Evolutionary conservation across 1,284 basidiomycete genomes (phyloP), one percentile per base, ranked within the genome.

Genomic region (Apiotrichum montevideense): DNA sequence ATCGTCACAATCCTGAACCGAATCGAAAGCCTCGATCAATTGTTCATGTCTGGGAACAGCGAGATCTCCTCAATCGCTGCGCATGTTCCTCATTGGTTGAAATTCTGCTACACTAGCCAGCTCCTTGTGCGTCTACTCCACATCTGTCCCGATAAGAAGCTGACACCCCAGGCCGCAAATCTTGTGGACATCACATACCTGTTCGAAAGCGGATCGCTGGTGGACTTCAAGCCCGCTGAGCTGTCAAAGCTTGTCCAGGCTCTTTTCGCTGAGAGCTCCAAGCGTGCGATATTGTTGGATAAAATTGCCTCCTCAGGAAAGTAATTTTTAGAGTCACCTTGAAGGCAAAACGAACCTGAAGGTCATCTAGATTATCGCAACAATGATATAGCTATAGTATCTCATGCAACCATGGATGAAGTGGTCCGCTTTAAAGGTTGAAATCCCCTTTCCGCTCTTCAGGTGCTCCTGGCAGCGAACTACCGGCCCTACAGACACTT

Each of bases 101-200:
- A 95, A 72, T 94, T 90, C 74, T 90, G 87, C 21, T 97, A 96
- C 75, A 80, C 95, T 1, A 88, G 88, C 2, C 92, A 96, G 72
- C 80, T 97, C 10, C 74, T 97, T 77, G 90, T 91, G 62, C 57
- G 87, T 80, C 2, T 0, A 14, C 7, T 57, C 46, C 7, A 15
- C 9, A 10, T 4, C 9, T 14, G 4, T 42, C 7, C 50, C 56
- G 32, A 59, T 39, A 21, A 21, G 21, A 21, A 21, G 21, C 21
- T 21, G 21, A 21, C 21, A 21, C 21, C 3, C 4, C 35, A 62
- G 58, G 41, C 42, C 74, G 92, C 90, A 1, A 90, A 88, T n/a
- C 84, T 97, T 70, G 88, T 85, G 37, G 95, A 98, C 74, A 87
- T 98, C 54, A 87, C 87, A 35, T 96, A 94, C 74, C 82, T 98